A percentile compares a stretch with the other conserved stretches of the same genome.
These are phyloP conservation scores for Zostera marina DNA, from an alignment of 116 monocot genomes.

Conservation along the genomic window DNA sequence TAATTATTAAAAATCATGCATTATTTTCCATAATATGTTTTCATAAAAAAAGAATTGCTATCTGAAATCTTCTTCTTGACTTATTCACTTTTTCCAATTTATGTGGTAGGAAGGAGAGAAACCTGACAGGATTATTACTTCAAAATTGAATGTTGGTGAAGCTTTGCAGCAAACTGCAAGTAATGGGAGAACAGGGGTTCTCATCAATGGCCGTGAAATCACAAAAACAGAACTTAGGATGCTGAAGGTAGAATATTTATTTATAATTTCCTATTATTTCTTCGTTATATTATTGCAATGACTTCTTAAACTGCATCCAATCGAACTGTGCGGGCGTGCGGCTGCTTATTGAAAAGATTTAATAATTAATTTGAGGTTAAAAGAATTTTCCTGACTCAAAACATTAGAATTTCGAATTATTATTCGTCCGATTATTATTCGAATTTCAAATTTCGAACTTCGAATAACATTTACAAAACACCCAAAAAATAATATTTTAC, in stretches of 20 bases:
- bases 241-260: constrained; percentile 47
- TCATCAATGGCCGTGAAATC: constrained; percentile 84
- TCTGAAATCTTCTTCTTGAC: not conserved
- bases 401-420: too few relatives aligned
- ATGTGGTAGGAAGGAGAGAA: constrained; percentile 71
- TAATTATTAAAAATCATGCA: too few relatives aligned
- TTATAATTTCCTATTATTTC: not conserved
- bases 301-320: too few relatives aligned
- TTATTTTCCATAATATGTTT: too few relatives aligned
- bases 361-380: too few relatives aligned
- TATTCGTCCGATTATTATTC: too few relatives aligned
- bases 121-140: constrained; percentile 63
- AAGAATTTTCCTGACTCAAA: too few relatives aligned
- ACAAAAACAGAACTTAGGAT: constrained; percentile 74
- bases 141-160: constrained; percentile 75
- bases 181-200: constrained; percentile 80
- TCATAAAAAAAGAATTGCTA: not conserved
- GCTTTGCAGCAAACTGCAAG: constrained; percentile 50
- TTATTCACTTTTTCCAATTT: not conserved
- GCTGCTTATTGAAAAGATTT: not conserved
- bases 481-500: too few relatives aligned
- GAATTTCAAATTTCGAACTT: too few relatives aligned
- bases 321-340: too few relatives aligned
- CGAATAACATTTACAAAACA: too few relatives aligned
- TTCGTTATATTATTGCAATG: not conserved